Evolutionary conservation across 305 asterid species (phyloP).

Genomic region (Solanum hybrid): DNA sequence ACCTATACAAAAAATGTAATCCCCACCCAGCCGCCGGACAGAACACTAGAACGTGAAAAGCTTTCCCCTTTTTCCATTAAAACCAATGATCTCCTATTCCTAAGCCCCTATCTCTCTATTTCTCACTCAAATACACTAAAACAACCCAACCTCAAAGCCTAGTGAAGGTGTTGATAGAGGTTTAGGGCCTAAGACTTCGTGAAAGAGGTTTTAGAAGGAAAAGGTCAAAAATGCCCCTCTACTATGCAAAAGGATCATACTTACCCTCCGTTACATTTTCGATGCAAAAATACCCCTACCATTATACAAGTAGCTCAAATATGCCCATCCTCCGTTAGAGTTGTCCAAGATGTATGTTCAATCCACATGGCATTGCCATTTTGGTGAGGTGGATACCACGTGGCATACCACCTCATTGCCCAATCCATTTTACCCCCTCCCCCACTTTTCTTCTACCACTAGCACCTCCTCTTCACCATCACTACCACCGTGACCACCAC

Average conservation of each 20-base stretch:
- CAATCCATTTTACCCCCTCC: neutral
- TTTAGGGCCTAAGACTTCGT: neutral
- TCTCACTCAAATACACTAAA: neutral
- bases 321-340: neutral
- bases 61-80: neutral
- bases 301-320: neutral
- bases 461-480: neutral
- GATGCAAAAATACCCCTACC: neutral
- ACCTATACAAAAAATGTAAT: neutral
- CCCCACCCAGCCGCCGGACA: neutral
- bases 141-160: neutral
- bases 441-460: neutral
- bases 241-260: neutral
- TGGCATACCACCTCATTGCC: neutral
- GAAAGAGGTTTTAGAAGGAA: neutral
- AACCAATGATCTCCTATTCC: neutral
- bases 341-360: neutral
- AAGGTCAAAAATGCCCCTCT: neutral
- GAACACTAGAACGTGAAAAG: neutral
- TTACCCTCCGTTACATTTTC: neutral
- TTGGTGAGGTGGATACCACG: neutral
- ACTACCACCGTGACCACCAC: neutral
- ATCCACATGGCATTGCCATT: neutral
- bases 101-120: neutral
- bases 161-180: neutral